Evolutionary conservation across 2,329 filamentous ascomycete genomes (phyloP), one percentile per base, ranked within the genome.

Genomic region (Trichoderma hamatum): DNA sequence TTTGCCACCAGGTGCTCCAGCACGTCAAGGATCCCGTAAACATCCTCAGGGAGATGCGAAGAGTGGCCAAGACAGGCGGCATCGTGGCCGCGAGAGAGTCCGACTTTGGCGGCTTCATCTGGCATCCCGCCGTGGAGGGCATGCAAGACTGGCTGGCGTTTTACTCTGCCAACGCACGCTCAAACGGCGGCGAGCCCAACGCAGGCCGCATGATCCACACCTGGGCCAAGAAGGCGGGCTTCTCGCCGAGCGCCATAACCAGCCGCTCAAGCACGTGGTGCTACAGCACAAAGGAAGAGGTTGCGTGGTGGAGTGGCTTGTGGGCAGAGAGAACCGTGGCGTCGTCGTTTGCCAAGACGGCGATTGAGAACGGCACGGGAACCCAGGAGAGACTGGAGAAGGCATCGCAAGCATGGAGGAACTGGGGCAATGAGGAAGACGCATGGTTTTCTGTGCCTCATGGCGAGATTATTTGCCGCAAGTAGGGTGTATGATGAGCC

Each of bases 51-150:
- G 81, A 83, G 72, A 81, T 82, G 76, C 75, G 78, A 3, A 76
- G 82, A 0, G 79, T 84, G 0, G 73, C 81, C 10, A 81, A 77
- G 72, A 76, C 78, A 0, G 81, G 81, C 2, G 82, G 82, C 26
- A 70, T 84, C 16, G 73, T 83, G 0, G 82, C 74, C 6, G 72
- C 72, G 6, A 80, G 75, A 39, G 73, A 74, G 61, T 70, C 73
- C 5, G 75, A 75, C 63, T 70, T 68, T 28, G 71, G 65, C 4
- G 55, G 70, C 19, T 72, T 74, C 49, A 26, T 71, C 3, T 77
- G 74, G 72, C 74, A 75, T 16, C 75, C 75, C 3, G 68, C 67
- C 11, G 55, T 71, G 9, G 70, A 65, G 11, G 72, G 71, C 55
- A 71, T 76, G 56, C 58, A 71, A 14, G 60, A 51, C 19, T 74